Evolutionary conservation across 2,329 filamentous ascomycete species (phyloP).

Genomic region (Fusarium chuoi): DNA sequence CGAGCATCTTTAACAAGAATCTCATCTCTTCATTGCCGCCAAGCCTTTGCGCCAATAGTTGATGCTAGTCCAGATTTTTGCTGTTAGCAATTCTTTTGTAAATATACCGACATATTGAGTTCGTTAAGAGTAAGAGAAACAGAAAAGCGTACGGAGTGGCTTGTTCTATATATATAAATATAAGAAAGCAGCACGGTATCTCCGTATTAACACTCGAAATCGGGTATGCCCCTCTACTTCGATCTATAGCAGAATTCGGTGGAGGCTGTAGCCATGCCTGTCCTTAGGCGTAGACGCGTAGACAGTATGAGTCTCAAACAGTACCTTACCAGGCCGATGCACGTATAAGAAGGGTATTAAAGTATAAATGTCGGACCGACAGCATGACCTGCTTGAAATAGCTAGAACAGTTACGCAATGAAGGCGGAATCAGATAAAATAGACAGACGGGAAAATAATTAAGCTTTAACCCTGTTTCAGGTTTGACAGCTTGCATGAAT

Average conservation of each 20-base stretch:
- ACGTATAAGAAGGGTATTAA: background rate
- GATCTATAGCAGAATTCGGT: background rate
- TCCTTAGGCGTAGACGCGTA: background rate
- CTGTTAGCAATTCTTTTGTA: too few species aligned
- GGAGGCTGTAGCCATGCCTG: accelerated
- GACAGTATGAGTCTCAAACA: background rate
- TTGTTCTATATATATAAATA: accelerated
- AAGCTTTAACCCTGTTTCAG: background rate
- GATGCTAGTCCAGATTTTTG: too few species aligned
- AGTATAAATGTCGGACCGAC: background rate
- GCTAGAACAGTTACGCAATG: background rate
- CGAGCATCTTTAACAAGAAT: background rate
- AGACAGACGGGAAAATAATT: background rate
- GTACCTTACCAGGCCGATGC: background rate
- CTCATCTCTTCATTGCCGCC: accelerated
- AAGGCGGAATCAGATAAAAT: background rate
- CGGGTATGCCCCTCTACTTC: background rate
- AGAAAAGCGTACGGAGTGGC: background rate
- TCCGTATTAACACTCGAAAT: too few species aligned
- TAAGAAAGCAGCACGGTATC: background rate
- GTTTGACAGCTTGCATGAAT: background rate
- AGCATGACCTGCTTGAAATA: background rate
- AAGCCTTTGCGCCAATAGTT: too few species aligned
- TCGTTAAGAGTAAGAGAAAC: too few species aligned
- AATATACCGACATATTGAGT: background rate